Base-by-base conservation (phyloP, 768 basidiomycete species). In the Boletus insuetus region DNA sequence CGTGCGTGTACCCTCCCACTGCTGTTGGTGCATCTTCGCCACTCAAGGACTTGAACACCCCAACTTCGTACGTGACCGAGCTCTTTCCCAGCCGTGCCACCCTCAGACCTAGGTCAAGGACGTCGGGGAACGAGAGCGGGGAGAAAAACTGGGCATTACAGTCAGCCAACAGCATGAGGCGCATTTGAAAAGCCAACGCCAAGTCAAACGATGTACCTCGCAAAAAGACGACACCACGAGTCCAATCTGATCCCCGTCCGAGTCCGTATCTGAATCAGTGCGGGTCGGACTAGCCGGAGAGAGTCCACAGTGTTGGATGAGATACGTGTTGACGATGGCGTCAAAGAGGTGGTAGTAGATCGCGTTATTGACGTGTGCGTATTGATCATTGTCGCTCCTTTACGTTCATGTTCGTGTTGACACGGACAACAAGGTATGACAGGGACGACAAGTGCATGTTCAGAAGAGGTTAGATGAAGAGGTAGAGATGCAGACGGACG, bases 341-440 rank as follows among this genome's bases (percentile, higher is more conserved):
- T 92, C 91, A 71, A 91, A 89, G 53, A 89, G 77, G 63, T 88
- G 87, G 65, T 89, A 88, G 70, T 91, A 93, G 16, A 90, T 73
- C 0, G 86, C 78, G 69, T 92, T 93, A 72, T 92, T 91, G 64
- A 91, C 74, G 57, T 92, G 90, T 13, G 81, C 78, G 65, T 92
- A 92, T 62, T 91, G 89, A 75, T 92, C 90, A 63, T 91, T 92
- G 77, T 92, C 90, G 61, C 81, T 88, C 90, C 90, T 92, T 58
- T n/a, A 26, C n/a, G 10, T 43, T 17, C 44, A 7, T 10, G 16
- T n/a, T 17, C 38, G 17, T 16, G 38, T 6, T 38, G 38, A 17
- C 13, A 38, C 6, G 37, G 17, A 24, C 24, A 24, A 24, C 24
- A 24, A 24, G 24, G 24, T 24, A 24, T 24, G 22, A 22, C 24